Conservation (phyloP, 176 grass and related monocot genomes). For the Otatea glauca region DNA sequence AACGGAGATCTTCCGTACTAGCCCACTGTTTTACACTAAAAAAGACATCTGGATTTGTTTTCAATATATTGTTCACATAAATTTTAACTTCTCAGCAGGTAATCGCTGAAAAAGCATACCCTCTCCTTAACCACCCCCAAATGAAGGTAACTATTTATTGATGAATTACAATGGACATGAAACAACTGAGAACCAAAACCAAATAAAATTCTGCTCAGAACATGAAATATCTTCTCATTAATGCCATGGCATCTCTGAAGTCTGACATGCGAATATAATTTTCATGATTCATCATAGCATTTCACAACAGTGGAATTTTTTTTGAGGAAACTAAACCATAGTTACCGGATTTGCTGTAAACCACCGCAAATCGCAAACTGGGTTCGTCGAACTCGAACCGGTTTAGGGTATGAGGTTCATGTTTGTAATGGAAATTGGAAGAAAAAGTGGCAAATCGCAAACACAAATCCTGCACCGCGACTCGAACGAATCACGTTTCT, state of each 20-base stretch:
- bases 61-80: no score
- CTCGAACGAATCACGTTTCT: no score
- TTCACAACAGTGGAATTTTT: accelerated
- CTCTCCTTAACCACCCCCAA: neutral
- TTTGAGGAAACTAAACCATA: neutral
- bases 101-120: neutral
- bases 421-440: no score
- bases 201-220: constrained; percentile 11
- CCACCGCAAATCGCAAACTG: no score
- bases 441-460: no score
- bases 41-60: neutral
- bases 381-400: no score
- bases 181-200: neutral
- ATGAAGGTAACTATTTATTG: neutral
- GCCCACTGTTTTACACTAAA: neutral
- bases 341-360: no score
- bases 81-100: no score
- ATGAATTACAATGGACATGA: neutral
- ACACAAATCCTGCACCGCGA: no score
- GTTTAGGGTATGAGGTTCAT: no score
- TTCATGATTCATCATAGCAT: constrained; percentile 35
- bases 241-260: constrained; percentile 54
- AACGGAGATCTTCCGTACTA: neutral
- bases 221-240: constrained; percentile 54
- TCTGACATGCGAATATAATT: constrained; percentile 49